These are phyloP conservation scores for Trebouxia gelatinosa DNA, from an alignment of 163 green algal genomes.

Conservation along the genomic window DNA sequence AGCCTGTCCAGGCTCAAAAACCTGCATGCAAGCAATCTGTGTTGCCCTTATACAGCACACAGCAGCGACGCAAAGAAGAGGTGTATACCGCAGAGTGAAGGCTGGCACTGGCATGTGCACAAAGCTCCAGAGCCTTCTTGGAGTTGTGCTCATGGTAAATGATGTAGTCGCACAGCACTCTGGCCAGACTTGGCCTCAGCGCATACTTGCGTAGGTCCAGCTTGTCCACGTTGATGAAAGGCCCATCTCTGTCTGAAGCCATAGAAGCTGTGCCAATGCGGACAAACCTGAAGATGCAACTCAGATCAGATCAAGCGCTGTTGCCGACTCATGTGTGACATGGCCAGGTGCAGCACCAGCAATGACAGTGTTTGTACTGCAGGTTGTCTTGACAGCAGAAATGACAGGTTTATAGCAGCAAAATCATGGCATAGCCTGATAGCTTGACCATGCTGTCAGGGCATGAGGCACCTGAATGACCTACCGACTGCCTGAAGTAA, in stretches of 20 bases:
- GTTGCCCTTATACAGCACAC: no score
- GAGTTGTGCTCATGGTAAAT: conserved; percentile 83
- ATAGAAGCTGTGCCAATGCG: conserved; percentile 71
- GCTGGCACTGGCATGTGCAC: conserved; percentile 44
- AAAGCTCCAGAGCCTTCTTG: conserved; percentile 73
- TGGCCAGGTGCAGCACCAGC: no score
- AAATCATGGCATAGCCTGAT: no score
- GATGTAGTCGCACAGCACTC: conserved; percentile 79
- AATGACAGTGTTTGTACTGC: no score
- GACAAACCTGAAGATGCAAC: conserved; percentile 55
- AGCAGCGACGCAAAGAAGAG: no score
- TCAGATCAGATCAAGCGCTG: no score
- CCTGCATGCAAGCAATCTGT: no score
- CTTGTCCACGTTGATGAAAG: conserved; percentile 74
- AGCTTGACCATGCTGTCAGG: no score
- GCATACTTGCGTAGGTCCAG: conserved; percentile 79
- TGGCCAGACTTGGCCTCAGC: conserved; percentile 54
- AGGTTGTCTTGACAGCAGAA: no score
- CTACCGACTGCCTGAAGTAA: conserved; percentile 57
- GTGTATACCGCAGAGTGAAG: conserved; percentile 19
- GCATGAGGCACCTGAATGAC: no score
- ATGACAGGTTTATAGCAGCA: no score
- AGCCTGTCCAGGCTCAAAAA: neutral
- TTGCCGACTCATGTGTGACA: no score
- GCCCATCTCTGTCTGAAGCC: conserved; percentile 51